Conservation (phyloP, 2,329 filamentous ascomycete genomes). For the Trichoderma afroharzianum region DNA sequence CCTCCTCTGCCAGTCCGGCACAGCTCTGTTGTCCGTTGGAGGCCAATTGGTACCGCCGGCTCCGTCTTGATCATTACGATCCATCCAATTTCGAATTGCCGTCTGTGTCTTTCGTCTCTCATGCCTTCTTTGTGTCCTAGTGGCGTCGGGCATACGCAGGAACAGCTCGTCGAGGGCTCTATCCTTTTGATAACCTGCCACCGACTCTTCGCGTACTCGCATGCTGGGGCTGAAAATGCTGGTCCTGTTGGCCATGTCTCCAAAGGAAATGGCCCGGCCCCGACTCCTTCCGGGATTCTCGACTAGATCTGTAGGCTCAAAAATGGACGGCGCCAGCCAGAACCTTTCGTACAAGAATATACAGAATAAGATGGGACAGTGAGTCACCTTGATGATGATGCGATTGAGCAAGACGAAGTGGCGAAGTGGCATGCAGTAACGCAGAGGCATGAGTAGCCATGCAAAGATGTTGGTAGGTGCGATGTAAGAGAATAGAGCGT, state of each 20-base stretch:
- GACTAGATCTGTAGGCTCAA: slow-evolving; percentile 82
- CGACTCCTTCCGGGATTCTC: slow-evolving; percentile 59
- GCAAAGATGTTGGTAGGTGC: slow-evolving; percentile 88
- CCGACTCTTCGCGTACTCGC: slow-evolving; percentile 77
- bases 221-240: slow-evolving; percentile 70
- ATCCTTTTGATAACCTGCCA: slow-evolving; percentile 86
- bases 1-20: slow-evolving; percentile 48
- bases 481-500: slow-evolving; percentile 89
- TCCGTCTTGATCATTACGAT: slow-evolving; percentile 56
- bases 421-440: slow-evolving; percentile 75
- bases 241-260: slow-evolving; percentile 51
- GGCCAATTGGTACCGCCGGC: slow-evolving; percentile 45
- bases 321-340: slow-evolving; percentile 70
- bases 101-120: slow-evolving; percentile 72
- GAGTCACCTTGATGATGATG: slow-evolving; percentile 85
- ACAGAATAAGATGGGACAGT: slow-evolving; percentile 79
- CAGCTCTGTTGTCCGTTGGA: slow-evolving; percentile 43
- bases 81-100: slow-evolving; percentile 90
- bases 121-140: slow-evolving; percentile 56
- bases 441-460: slow-evolving; percentile 80
- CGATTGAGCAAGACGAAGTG: slow-evolving; percentile 83
- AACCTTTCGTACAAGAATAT: slow-evolving; percentile 86
- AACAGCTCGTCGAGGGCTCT: slow-evolving; percentile 90
- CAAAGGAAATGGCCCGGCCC: slow-evolving; percentile 51
- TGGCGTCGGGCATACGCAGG: slow-evolving; percentile 64